Base-by-base conservation (phyloP, 2,329 filamentous ascomycete species). In the Pseudohalonectria lignicola region DNA sequence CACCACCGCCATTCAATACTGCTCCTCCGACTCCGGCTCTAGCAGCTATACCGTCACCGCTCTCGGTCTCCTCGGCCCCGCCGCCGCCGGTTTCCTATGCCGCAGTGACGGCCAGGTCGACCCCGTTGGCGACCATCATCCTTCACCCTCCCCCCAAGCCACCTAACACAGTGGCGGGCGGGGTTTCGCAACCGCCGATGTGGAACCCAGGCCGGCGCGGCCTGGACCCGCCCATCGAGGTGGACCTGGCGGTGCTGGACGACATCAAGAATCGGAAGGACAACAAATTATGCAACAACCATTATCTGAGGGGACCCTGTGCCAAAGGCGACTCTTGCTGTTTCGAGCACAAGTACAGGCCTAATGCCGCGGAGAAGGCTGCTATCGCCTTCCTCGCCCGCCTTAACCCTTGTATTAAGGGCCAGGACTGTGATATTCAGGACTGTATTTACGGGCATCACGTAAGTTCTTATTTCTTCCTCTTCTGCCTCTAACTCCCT, bases 401-500 rank as follows among this genome's bases (percentile, higher is more conserved):
- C 5, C 55, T 72, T 40, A 78, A 75, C 40, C 75, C 74, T 1
- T 79, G 75, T 53, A 61, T 62, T 0, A 64, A 57, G 20, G 70
- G 71, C 0, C 75, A 79, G 50, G 61, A 72, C n/a, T 79, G 75
- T 45, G 65, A 70, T 6, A 55, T 66, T 4, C 62, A 68, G 2
- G 67, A 70, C 43, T 79, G 75, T 49, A 77, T 79, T 42, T 79
- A 79, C 46, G 75, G 75, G 3, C 75, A 79, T 50, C 67, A 79
- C 48, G 71, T 75, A 49, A 60, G 70, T 62, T 19, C 13, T 12
- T n/a, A n/a, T n/a, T n/a, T n/a, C n/a, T n/a, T n/a, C n/a, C n/a
- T n/a, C n/a, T n/a, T n/a, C n/a, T 4, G 5, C 17, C 32, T 17
- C 31, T 26, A 11, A 4, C n/a, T 20, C 8, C 17, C 46, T 44